A percentile compares a stretch with the other conserved stretches of the same genome.
Conservation (phyloP, 2,329 filamentous ascomycete species). For the Nemania sp. region DNA sequence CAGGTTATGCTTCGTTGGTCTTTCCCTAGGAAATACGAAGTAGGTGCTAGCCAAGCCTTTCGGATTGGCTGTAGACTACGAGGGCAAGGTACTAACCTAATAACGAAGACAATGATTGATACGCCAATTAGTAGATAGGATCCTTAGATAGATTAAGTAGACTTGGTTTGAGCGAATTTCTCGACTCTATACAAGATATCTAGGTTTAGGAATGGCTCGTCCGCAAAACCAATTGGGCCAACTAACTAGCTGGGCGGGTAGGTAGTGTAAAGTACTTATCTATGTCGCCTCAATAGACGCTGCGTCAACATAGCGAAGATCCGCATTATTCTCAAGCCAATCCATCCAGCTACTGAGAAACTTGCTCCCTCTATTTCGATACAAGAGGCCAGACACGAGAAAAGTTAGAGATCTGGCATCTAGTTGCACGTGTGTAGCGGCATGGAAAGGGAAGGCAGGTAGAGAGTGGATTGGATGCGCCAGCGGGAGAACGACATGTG, state of each 20-base stretch:
- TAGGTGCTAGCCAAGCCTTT: too few species aligned
- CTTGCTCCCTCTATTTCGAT: conserved; percentile 67
- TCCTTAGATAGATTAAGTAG: too few species aligned
- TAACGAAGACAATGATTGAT: too few species aligned
- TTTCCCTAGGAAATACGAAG: too few species aligned
- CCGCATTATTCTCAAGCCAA: conserved; percentile 85
- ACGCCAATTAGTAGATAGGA: too few species aligned
- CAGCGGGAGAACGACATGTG: conserved; percentile 23
- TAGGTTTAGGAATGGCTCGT: conserved; percentile 3
- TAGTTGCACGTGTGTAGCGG: conserved; percentile 8
- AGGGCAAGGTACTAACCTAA: too few species aligned
- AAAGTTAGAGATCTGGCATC: conserved; percentile 18
- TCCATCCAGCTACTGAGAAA: conserved; percentile 93
- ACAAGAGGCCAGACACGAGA: background rate
- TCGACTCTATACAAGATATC: too few species aligned
- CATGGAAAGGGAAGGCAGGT: conserved; percentile 18
- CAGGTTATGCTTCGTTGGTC: background rate
- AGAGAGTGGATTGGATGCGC: too few species aligned
- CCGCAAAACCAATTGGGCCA: conserved; percentile 4
- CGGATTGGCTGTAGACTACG: too few species aligned
- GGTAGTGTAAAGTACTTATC: too few species aligned
- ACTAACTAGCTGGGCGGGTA: too few species aligned
- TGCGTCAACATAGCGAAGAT: conserved; percentile 84
- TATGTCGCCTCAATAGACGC: conserved; percentile 37
- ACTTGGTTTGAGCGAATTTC: too few species aligned